Conservation (phyloP, 371 early-diverging fungal genomes). For the Rhizopus delemar region DNA sequence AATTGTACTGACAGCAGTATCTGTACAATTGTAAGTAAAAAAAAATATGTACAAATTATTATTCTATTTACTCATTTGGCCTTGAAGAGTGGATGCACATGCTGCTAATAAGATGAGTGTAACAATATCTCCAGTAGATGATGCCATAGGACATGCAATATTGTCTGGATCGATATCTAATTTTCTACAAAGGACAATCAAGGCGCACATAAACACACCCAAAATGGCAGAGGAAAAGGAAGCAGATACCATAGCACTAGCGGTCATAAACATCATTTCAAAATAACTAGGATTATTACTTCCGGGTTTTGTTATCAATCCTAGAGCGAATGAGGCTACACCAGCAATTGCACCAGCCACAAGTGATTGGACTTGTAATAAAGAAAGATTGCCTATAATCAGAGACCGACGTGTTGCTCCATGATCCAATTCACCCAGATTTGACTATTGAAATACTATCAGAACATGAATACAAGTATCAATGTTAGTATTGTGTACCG, state of each 20-base stretch:
- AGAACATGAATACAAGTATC: background rate
- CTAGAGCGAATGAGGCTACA: conserved; percentile 62
- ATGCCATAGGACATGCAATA: conserved; percentile 72
- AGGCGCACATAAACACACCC: conserved; percentile 69
- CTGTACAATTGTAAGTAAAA: conserved; percentile 24
- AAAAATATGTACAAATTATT: conserved; percentile 1
- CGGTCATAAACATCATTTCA: conserved; percentile 68
- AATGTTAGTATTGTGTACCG: conserved; percentile 40
- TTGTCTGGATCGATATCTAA: conserved; percentile 77
- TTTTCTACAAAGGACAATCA: conserved; percentile 64
- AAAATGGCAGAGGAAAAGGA: conserved; percentile 72
- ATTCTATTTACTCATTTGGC: conserved; percentile 46
- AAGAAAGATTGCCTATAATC: conserved; percentile 66
- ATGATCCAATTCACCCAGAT: conserved; percentile 65
- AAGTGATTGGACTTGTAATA: conserved; percentile 72
- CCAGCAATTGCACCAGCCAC: conserved; percentile 72
- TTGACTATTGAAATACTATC: conserved; percentile 45
- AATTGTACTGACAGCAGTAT: conserved; percentile 52
- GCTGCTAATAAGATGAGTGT: conserved; percentile 64
- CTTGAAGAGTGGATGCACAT: conserved; percentile 48
- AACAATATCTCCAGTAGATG: conserved; percentile 74
- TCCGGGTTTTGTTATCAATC: conserved; percentile 57
- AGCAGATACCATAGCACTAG: conserved; percentile 70
- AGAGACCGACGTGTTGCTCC: conserved; percentile 49
- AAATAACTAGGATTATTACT: conserved; percentile 38